Evolutionary conservation across 176 grass and related monocot species (phyloP).

Genomic region (Thalia dealbata): DNA sequence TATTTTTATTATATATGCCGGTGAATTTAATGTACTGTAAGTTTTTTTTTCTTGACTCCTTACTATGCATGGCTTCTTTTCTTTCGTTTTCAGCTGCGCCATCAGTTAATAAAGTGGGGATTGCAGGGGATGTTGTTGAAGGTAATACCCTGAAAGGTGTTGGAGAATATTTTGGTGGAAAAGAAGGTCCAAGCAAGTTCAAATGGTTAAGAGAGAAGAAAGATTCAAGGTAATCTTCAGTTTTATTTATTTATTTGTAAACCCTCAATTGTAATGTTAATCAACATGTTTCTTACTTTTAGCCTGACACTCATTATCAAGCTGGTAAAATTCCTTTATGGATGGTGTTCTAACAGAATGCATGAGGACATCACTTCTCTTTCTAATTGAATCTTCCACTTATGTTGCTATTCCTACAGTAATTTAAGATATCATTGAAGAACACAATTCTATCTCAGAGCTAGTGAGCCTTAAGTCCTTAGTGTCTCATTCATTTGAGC

Average conservation of each 20-base stretch:
- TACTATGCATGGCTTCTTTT: background rate
- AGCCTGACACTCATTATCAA: background rate
- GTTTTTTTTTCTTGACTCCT: background rate
- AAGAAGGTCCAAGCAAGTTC: constrained; percentile 83
- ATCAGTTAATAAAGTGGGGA: constrained; percentile 66
- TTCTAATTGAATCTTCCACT: background rate
- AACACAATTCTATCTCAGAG: background rate
- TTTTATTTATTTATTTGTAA: no score
- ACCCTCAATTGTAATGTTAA: no score
- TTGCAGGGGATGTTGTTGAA: constrained; percentile 76
- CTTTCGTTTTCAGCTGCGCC: constrained; percentile 62
- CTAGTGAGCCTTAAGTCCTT: background rate
- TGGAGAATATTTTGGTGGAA: constrained; percentile 85
- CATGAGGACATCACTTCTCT: background rate
- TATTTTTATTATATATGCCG: background rate
- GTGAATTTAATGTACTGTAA: background rate
- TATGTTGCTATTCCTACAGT: no score
- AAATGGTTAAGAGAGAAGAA: constrained; percentile 72
- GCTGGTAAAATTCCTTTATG: background rate
- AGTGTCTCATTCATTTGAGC: background rate
- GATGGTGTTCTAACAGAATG: background rate
- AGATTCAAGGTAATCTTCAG: constrained; percentile 28
- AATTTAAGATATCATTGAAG: background rate
- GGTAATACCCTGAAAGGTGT: constrained; percentile 52
- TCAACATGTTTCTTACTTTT: background rate